These are phyloP conservation scores for Naganishia onofrii DNA, from an alignment of 768 basidiomycete genomes.

Conservation along the genomic window DNA sequence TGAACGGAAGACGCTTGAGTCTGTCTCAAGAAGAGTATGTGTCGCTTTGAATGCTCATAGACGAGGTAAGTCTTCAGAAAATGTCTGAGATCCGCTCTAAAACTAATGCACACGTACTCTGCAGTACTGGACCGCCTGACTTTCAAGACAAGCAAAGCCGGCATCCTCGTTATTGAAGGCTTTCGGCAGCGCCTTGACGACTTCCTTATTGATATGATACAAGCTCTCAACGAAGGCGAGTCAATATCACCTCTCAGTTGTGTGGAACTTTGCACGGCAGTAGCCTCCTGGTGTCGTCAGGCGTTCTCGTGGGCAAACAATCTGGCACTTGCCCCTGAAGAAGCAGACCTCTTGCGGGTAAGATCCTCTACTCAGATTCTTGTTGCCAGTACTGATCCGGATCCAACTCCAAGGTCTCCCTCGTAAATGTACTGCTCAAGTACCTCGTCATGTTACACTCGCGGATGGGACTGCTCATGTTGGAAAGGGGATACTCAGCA, in stretches of 20 bases:
- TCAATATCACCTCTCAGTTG: not conserved
- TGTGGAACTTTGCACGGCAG: not conserved
- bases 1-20: not conserved
- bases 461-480: not conserved
- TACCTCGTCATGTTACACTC: conserved; percentile 8
- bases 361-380: not conserved
- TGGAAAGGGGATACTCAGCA: conserved; percentile 14
- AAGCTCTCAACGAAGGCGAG: conserved; percentile 1
- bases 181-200: not conserved
- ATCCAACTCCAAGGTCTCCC: not conserved
- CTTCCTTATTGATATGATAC: not conserved
- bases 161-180: not conserved
- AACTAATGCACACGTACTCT: not conserved
- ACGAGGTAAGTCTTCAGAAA: not conserved
- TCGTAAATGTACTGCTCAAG: not conserved
- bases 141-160: conserved; percentile 6
- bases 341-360: not conserved
- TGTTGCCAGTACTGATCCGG: not conserved
- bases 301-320: not conserved
- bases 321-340: not conserved
- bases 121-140: not conserved
- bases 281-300: not conserved
- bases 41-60: not conserved
- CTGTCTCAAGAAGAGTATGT: not conserved
- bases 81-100: not conserved